Evolutionary conservation across 2,329 filamentous ascomycete genomes (phyloP), one percentile per base, ranked within the genome.

Genomic region (Diaporthe humulicola): DNA sequence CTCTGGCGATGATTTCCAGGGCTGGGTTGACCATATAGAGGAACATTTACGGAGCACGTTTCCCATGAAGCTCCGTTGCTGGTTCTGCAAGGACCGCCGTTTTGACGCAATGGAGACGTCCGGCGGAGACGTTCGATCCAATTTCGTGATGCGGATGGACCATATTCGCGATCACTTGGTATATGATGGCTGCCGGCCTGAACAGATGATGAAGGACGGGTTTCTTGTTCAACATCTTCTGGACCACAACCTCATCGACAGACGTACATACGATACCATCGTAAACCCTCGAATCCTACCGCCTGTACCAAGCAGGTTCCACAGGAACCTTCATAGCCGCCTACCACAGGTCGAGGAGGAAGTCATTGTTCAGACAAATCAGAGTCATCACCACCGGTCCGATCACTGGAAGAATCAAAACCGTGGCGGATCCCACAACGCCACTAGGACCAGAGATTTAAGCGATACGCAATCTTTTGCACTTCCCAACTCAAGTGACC

Each of bases 81-180:
- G 74, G 85, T 90, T 89, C 75, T 91, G 90, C 77, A 82, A 87
- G 71, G 60, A 79, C 0, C 70, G 74, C 7, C 19, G 40, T 0
- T 88, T 87, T 73, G 77, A 78, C 8, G 76, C 81, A 4, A 64
- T 54, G 0, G 60, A 76, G 0, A 70, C 60, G 0, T 61, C 12
- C 2, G 69, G 70, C 0, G 76, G 74, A 0, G 77, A 79, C 22
- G 75, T 69, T 12, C 71, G 67, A 1, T 14, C 10, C 2, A 84
- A 82, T 42, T 88, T 87, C 72, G 40, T 74, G 0, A 25, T 76
- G 1, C 85, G 89, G 2, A 88, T 91, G 87, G 40, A 79, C 3
- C 90, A 92, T 76, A 88, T 91, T 66, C 83, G 81, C 0, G 73
- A 74, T 0, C 90, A 91, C 74, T 83, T 89, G 54, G 71, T 79